These are phyloP conservation scores for Cercospora sp. DNA, from an alignment of 2,329 filamentous ascomycete genomes.

Conservation along the genomic window DNA sequence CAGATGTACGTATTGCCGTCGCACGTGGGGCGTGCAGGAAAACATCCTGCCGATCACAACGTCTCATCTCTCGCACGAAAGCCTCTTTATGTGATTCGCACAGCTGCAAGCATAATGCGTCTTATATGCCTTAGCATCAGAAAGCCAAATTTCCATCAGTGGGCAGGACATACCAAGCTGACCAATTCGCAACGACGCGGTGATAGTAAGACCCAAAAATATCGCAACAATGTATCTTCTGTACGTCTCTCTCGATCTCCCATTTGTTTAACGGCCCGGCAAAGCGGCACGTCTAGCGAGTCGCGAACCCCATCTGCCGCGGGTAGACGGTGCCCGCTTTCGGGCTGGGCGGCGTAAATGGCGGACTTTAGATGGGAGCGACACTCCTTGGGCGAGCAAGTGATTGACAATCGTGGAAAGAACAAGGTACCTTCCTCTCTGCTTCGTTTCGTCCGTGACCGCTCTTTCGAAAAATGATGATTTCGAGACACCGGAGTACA, in stretches of 20 bases:
- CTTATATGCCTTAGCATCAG: too few relatives aligned
- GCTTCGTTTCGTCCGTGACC: neutral
- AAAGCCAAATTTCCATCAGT: neutral
- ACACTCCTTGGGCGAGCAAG: neutral
- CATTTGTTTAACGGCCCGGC: neutral
- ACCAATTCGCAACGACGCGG: neutral
- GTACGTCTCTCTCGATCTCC: neutral
- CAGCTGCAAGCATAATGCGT: neutral
- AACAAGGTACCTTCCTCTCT: neutral
- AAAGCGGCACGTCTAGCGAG: neutral
- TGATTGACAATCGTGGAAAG: neutral
- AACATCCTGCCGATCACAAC: neutral
- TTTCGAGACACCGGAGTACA: neutral
- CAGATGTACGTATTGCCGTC: neutral
- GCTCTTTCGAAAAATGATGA: neutral
- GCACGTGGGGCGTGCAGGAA: neutral
- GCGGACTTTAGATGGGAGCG: constrained; percentile 3
- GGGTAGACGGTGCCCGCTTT: constrained; percentile 4
- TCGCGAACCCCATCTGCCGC: neutral
- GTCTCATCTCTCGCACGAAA: neutral
- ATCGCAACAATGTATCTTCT: neutral
- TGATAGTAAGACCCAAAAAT: neutral
- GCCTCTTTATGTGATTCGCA: neutral
- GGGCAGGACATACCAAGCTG: neutral
- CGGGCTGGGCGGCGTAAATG: neutral